Evolutionary conservation across 2,329 filamentous ascomycete genomes (phyloP), one percentile per base, ranked within the genome.

Genomic region (Hypoxylon rubiginosum): DNA sequence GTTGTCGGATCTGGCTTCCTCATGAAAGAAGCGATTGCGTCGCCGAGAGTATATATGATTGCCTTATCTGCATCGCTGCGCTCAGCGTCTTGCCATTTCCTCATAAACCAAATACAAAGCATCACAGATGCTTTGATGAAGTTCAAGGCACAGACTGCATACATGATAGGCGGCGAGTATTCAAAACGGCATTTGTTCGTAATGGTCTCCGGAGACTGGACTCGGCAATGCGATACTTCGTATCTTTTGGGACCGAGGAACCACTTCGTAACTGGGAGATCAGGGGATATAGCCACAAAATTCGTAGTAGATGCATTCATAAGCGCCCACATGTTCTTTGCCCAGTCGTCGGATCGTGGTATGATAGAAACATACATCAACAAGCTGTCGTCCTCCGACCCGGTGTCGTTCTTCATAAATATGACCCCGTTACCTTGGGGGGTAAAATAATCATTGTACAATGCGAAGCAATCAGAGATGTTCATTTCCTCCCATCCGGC

Each of bases 321-420:
- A 10, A 72, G n/a, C 2, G 73, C 72, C 74, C 73, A 76, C 66
- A 76, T 70, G 46, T 74, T 74, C 60, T 76, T 74, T 6, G 64
- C 64, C 72, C 72, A 74, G 46, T 72, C 60, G 34, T 74, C 71
- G 1, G 32, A 60, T 1, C 71, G 57, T 7, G 69, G 71, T 19
- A 72, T 58, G 11, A 73, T 58, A 2, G 64, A 64, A 6, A 71
- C 69, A 43, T 72, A 73, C 21, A 72, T 59, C 10, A 74, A 57
- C 34, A 74, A 55, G 32, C 71, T 74, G 32, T 72, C 67, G 10
- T 62, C 52, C 2, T 48, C 26, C 4, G 69, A 63, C 4, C 69
- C 48, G 4, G 58, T 66, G 11, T 68, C 51, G 53, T 71, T 73
- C 24, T 64, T 61, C 13, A 73, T 65, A 26, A 72, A 61, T 24